Conservation (phyloP, 495 filamentous ascomycete genomes). For the Penicillium arizonense region DNA sequence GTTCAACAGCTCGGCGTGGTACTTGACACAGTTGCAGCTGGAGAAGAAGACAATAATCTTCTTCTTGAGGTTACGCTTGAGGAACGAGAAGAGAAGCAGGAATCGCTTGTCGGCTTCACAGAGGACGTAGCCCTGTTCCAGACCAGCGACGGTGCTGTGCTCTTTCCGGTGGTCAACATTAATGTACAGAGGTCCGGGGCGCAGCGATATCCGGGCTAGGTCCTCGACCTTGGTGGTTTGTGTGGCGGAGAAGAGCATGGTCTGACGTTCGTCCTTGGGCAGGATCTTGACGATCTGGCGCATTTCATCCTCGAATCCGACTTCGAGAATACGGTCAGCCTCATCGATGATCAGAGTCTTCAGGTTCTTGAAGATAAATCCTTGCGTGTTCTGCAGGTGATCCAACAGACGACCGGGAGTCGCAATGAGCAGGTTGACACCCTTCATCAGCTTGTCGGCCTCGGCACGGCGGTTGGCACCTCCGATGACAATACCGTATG, state of each 20-base stretch:
- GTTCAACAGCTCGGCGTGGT: slow-evolving; percentile 89
- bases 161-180: slow-evolving; percentile 83
- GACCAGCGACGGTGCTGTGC: slow-evolving; percentile 81
- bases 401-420: slow-evolving; percentile 92
- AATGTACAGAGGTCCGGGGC: slow-evolving; percentile 91
- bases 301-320: slow-evolving; percentile 99
- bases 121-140: slow-evolving; percentile 94
- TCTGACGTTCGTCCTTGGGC: slow-evolving; percentile 84
- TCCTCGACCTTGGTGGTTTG: slow-evolving; percentile 99
- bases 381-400: slow-evolving; percentile 89
- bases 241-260: slow-evolving; percentile 95
- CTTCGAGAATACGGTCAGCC: slow-evolving; percentile 90
- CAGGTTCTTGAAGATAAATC: slow-evolving; percentile 92
- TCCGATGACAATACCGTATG: slow-evolving; percentile 93
- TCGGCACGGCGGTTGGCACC: slow-evolving; percentile 90
- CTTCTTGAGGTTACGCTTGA: slow-evolving; percentile 87
- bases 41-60: slow-evolving; percentile 98
- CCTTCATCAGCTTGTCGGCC: slow-evolving; percentile 90
- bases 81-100: slow-evolving; percentile 90
- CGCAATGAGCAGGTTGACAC: slow-evolving; percentile 90
- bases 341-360: slow-evolving; percentile 85
- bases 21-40: slow-evolving; percentile 91
- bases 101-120: slow-evolving; percentile 94
- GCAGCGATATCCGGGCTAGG: slow-evolving; percentile 86
- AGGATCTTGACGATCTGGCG: slow-evolving; percentile 95